phyloP scores from a whole-genome alignment of 306 rosid genomes.

The Lathyrus aphaca region DNA sequence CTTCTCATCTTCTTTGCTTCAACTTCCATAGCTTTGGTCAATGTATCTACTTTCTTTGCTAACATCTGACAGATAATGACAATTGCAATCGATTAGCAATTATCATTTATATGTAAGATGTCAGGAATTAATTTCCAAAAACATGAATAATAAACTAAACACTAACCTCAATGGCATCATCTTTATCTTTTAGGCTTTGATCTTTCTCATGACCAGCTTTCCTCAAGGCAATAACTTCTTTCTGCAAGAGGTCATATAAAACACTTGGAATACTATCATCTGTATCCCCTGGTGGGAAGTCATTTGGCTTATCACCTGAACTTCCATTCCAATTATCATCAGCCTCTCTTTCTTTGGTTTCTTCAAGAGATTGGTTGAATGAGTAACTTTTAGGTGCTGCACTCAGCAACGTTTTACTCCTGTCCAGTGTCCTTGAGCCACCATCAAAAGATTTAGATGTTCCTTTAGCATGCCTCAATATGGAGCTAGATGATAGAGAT shows the following conservation, averaged over 20 bases:
- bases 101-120: constrained; percentile 25
- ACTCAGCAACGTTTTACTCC: constrained; percentile 75
- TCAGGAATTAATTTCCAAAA: constrained; percentile 23
- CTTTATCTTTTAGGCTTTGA: constrained; percentile 97
- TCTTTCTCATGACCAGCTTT: constrained; percentile 97
- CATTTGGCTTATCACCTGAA: constrained; percentile 81
- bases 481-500: constrained; percentile 74
- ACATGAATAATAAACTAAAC: constrained; percentile 32
- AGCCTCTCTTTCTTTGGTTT: constrained; percentile 57
- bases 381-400: constrained; percentile 71
- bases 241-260: constrained; percentile 89
- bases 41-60: constrained; percentile 96
- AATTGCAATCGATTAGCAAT: constrained; percentile 35
- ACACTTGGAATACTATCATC: constrained; percentile 86
- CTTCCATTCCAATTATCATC: constrained; percentile 69
- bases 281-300: constrained; percentile 59
- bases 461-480: constrained; percentile 94
- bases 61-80: constrained; percentile 65
- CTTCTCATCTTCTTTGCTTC: constrained; percentile 99
- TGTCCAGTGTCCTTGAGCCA: constrained; percentile 89
- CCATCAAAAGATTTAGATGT: constrained; percentile 99
- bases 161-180: constrained; percentile 92
- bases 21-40: constrained; percentile 99
- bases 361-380: constrained; percentile 79
- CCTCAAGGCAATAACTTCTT: constrained; percentile 90